Base-by-base conservation (phyloP, 129 eudicot species). In the Centella asiatica region DNA sequence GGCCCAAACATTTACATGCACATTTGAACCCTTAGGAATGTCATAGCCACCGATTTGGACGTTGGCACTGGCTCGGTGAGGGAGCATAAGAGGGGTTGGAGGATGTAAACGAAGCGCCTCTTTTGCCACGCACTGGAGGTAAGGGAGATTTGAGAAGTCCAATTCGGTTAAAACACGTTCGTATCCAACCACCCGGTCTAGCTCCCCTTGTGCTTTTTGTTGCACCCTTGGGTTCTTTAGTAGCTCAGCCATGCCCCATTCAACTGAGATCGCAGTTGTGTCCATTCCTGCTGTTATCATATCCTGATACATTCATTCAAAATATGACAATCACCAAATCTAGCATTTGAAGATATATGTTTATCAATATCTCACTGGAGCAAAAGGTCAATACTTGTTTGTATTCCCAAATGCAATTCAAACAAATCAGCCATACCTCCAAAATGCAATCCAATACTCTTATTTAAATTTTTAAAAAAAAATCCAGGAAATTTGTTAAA, bases 51-150 rank as follows among this genome's bases (percentile, higher is more conserved):
- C 61, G 5, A 56, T 56, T 2, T 56, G 28, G 39, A 56, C 61
- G 29, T 31, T 56, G 40, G 61, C 61, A 56, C 29, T 56, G 39
- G 61, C 61, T 4, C 61, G 61, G 25, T 56, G 61, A 25, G 61
- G 61, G 61, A 56, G 61, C 61, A 56, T 56, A 24, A 56, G 61
- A 17, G 61, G 61, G 29, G 61, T 56, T 56, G 61, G 61, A 40
- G 61, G 61, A 56, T 56, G 61, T 29, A 56, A 20, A 7, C 61
- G 61, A 17, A 56, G 25, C 17, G 61, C 61, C 61, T 56, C 61
- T 29, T 56, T 56, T 15, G 61, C 61, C 15, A 56, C 61, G 29
- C 39, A 56, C 17, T 56, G 61, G 29, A 56, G 61, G 40, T 56
- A 56, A 12, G 61, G 61, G 61, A 56, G 61, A 18, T 31, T 56